Conservation (phyloP, 108 stramenopile genomes). For the Fistulifera pelliculosa region DNA sequence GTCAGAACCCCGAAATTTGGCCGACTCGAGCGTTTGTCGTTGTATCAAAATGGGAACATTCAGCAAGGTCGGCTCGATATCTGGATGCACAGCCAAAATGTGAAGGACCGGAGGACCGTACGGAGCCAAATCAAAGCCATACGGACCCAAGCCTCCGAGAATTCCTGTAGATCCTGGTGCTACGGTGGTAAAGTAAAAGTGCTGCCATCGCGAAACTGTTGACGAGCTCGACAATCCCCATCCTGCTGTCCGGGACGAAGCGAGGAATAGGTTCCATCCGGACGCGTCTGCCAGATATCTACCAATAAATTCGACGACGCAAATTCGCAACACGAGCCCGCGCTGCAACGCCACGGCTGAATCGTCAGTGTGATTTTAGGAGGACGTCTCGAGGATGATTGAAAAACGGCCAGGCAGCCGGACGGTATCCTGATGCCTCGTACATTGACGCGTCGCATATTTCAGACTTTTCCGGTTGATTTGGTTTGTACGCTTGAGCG, state of each 20-base stretch:
- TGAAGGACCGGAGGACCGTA: slow-evolving; percentile 5
- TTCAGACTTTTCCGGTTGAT: slow-evolving; percentile 28
- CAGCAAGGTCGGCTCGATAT: slow-evolving; percentile 21
- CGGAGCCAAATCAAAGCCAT: slow-evolving; percentile 2
- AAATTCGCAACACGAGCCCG: background rate
- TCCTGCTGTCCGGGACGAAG: slow-evolving; percentile 23
- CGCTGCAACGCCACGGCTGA: background rate
- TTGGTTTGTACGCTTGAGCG: slow-evolving; percentile 59
- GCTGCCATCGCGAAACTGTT: background rate
- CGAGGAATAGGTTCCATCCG: slow-evolving; percentile 52
- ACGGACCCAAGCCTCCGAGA: slow-evolving; percentile 42
- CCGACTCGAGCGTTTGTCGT: background rate
- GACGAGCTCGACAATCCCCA: slow-evolving; percentile 45
- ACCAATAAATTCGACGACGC: background rate
- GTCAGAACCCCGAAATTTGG: background rate
- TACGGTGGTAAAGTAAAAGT: slow-evolving; percentile 28
- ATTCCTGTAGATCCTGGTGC: slow-evolving; percentile 46
- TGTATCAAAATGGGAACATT: slow-evolving; percentile 25
- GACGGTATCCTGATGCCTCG: background rate
- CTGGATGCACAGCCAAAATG: background rate
- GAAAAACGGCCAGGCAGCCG: slow-evolving; percentile 1
- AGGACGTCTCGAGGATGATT: background rate
- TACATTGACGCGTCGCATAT: slow-evolving; percentile 11
- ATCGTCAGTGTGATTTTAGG: slow-evolving; percentile 3
- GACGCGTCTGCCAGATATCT: slow-evolving; percentile 61